Evolutionary conservation across 129 eudicot species (phyloP), one percentile per base, ranked within the genome.

Genomic region (Ambrosia trifida): DNA sequence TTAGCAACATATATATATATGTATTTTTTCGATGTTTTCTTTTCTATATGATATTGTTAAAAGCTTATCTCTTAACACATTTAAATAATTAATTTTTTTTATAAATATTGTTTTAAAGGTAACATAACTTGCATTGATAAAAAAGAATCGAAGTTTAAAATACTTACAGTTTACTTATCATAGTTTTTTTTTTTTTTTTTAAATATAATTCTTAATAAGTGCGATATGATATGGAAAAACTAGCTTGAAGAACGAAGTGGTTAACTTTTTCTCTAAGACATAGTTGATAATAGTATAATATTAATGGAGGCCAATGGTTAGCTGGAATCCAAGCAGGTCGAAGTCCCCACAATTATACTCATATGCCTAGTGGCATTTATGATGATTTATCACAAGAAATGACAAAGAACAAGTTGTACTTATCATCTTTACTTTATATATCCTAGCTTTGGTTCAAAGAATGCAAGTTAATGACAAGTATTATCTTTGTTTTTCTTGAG

Each of bases 351-450:
- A 36, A 4, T 58, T 35, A 24, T 35, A 61, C 71, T 50, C 47
- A 35, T 46, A 35, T 33, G 41, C 62, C 40, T 36, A 30, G 28
- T 75, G 73, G 52, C 63, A 47, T 75, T 30, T 41, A 52, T 57
- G 64, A 12, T 57, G 17, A 57, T 57, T 40, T 44, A 12, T 67
- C 47, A 60, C 73, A 40, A 38, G 58, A 60, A 36, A 77, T 69
- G 76, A 77, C 80, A 76, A 76, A 33, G 16, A 47, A 77, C 81
- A 77, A 60, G 76, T 77, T 50, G 76, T 62, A 19, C 14, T 57
- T 67, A 52, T 66, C 41, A 44, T 47, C 36, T 17, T 46, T 56
- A 54, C 81, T 77, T 60, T 69, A 69, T 11, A 56, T 41, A 40
- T 40, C 44, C 9, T 59, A 20, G 16, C 13, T 31, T 17, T 40